These are phyloP conservation scores for Chalaropsis ovoidea DNA, from an alignment of 2,329 filamentous ascomycete genomes.

Conservation along the genomic window DNA sequence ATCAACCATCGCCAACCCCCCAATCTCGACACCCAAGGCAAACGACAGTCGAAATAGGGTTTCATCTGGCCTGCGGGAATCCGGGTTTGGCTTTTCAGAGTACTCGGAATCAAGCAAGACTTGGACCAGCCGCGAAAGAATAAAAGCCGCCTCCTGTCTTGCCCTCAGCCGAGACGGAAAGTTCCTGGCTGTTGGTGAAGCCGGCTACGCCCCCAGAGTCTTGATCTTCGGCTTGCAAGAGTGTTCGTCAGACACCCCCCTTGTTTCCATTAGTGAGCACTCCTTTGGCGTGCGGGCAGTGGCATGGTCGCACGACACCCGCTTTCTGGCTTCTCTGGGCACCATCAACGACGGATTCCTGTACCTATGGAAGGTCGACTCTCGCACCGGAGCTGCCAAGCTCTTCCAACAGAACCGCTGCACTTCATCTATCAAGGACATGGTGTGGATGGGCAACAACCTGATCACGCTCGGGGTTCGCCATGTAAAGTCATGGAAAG, in stretches of 20 bases:
- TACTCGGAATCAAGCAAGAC: constrained; percentile 59
- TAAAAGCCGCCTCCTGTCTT: constrained; percentile 88
- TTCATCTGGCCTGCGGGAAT: constrained; percentile 41
- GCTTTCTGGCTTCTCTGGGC: constrained; percentile 78
- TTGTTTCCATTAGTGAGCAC: constrained; percentile 82
- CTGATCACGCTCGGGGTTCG: constrained; percentile 81
- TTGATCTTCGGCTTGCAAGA: constrained; percentile 81
- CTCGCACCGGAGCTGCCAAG: constrained; percentile 67
- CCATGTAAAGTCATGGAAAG: constrained; percentile 87
- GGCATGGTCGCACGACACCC: constrained; percentile 79
- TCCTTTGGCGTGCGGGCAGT: constrained; percentile 79
- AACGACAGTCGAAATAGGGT: constrained; percentile 53
- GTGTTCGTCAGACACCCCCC: constrained; percentile 65
- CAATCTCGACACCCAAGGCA: constrained; percentile 49
- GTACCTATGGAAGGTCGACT: constrained; percentile 79
- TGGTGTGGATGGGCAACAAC: constrained; percentile 79
- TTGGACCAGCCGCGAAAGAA: constrained; percentile 81
- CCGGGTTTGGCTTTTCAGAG: constrained; percentile 38
- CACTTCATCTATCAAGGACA: constrained; percentile 72
- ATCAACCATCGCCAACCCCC: constrained; percentile 42
- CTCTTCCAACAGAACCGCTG: constrained; percentile 83
- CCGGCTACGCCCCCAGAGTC: constrained; percentile 83
- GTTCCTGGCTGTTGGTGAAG: constrained; percentile 87
- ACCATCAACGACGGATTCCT: constrained; percentile 87
- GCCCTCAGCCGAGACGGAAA: constrained; percentile 78